A percentile compares a stretch with the other conserved stretches of the same genome.
phyloP scores from a whole-genome alignment of 106 monocot genomes.

The Chionographis japonica region DNA sequence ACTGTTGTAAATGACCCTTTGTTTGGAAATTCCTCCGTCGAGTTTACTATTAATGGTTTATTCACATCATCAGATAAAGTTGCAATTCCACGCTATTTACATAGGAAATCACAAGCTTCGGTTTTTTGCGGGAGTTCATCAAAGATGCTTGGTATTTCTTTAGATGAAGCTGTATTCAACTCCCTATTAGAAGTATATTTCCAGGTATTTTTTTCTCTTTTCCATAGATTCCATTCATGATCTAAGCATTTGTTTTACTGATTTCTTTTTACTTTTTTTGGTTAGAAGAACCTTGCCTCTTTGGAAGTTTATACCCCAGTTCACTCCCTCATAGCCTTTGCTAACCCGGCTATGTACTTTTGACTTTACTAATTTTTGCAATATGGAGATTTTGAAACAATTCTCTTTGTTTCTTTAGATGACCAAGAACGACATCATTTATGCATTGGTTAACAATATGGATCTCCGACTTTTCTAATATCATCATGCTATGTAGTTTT shows the following conservation, averaged over 20 bases:
- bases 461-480: too few species aligned
- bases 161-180: slow-evolving; percentile 72
- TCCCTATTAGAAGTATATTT: slow-evolving; percentile 57
- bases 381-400: background rate
- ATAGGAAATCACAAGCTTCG: slow-evolving; percentile 16
- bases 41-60: slow-evolving; percentile 77
- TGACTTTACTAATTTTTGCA: too few species aligned
- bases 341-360: too few species aligned
- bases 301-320: too few species aligned
- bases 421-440: background rate
- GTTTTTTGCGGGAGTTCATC: slow-evolving; percentile 35
- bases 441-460: background rate
- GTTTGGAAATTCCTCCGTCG: slow-evolving; percentile 60
- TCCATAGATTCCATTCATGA: background rate
- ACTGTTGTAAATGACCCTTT: slow-evolving; percentile 68
- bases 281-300: too few species aligned
- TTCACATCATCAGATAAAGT: slow-evolving; percentile 36
- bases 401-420: background rate
- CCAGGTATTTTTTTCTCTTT: slow-evolving; percentile 44
- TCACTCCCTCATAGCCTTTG: too few species aligned
- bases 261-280: too few species aligned
- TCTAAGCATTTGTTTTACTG: background rate
- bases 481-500: too few species aligned
- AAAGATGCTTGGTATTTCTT: slow-evolving; percentile 74
- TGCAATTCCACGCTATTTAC: slow-evolving; percentile 5